Conservation (phyloP, 305 asterid species). For the Fraxinus ornus region DNA sequence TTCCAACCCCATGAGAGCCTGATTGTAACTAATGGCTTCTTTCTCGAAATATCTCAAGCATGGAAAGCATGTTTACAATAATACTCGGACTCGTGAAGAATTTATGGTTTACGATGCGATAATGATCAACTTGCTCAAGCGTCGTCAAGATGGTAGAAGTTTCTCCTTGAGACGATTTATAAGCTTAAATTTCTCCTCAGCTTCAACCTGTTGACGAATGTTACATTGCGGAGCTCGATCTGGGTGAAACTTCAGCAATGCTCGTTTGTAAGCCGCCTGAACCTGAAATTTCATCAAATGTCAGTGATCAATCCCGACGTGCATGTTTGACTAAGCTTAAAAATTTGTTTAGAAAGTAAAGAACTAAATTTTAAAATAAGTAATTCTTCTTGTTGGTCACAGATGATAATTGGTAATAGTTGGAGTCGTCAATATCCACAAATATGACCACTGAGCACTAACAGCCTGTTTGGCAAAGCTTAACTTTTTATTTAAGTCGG, state of each 20-base stretch:
- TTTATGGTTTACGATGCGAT: background rate
- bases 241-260: conserved; percentile 84
- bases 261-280: conserved; percentile 71
- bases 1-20: background rate
- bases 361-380: no score
- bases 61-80: background rate
- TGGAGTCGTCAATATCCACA: background rate
- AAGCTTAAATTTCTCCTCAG: conserved; percentile 95
- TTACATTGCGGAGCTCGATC: conserved; percentile 73
- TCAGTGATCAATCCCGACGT: conserved; percentile 4
- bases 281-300: conserved; percentile 49
- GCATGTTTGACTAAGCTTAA: background rate
- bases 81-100: background rate
- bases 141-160: conserved; percentile 28
- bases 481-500: no score
- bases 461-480: no score
- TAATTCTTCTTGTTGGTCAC: background rate
- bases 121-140: background rate
- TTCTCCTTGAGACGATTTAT: conserved; percentile 76
- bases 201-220: conserved; percentile 75
- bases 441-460: background rate
- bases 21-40: background rate
- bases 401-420: background rate
- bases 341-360: background rate
- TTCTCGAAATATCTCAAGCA: background rate